phyloP scores from a whole-genome alignment of 257 asterid species.

The Fraxinus quadrangulata region DNA sequence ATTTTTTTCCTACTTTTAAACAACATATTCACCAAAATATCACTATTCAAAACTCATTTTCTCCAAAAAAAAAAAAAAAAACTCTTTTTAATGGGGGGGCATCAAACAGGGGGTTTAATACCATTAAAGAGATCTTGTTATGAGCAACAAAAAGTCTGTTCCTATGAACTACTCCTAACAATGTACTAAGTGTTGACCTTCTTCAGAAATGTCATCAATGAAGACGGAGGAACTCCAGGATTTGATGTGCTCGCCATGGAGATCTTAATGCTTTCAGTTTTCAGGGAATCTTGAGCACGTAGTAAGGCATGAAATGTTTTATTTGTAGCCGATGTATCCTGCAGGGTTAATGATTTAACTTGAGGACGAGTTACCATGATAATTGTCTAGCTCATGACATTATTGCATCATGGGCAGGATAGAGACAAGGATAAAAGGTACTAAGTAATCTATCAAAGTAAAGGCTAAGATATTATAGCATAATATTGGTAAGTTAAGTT shows the following conservation, averaged over 20 bases:
- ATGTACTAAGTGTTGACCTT: slow-evolving; percentile 55
- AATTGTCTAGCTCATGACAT: not conserved
- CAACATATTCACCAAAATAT: too few relatives aligned
- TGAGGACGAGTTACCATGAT: not conserved
- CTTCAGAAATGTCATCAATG: slow-evolving; percentile 79
- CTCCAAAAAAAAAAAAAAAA: too few relatives aligned
- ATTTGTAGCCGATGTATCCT: slow-evolving; percentile 49
- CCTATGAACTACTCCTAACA: not conserved
- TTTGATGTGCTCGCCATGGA: slow-evolving; percentile 71
- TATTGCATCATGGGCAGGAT: slow-evolving; percentile 15
- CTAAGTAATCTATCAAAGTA: not conserved
- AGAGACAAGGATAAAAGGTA: not conserved
- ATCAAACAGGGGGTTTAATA: not conserved
- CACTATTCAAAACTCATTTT: too few relatives aligned
- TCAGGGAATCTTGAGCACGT: slow-evolving; percentile 68
- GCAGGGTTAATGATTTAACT: slow-evolving; percentile 26
- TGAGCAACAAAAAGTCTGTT: not conserved
- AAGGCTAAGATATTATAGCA: slow-evolving; percentile 7
- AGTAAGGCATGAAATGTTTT: slow-evolving; percentile 62
- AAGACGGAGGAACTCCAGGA: slow-evolving; percentile 97
- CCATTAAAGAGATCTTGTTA: not conserved
- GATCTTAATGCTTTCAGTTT: slow-evolving; percentile 47
- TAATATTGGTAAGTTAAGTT: slow-evolving; percentile 11
- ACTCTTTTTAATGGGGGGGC: too few relatives aligned
- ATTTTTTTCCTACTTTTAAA: too few relatives aligned